Base-by-base conservation (phyloP, 345 rosid species). In the Geranium brycei region DNA sequence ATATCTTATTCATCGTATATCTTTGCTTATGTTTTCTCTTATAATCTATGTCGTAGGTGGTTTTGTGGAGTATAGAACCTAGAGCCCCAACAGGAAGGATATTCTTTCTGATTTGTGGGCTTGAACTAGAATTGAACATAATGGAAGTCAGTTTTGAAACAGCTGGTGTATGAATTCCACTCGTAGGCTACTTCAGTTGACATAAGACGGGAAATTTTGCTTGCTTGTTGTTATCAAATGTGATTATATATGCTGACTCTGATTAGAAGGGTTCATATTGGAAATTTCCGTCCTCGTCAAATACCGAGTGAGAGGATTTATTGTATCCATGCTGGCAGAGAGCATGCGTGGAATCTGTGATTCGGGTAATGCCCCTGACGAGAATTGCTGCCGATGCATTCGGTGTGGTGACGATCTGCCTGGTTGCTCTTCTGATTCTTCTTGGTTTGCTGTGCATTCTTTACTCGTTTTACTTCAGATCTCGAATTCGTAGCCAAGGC, bases 361-460 rank as follows among this genome's bases (percentile, higher is more conserved):
- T 81, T 83, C 76, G 96, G 97, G 97, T 93, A 81, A 93, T 93
- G 99, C 97, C 96, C 97, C 97, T 79, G 95, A 85, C 82, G 76
- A 84, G 86, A 81, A 66, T 78, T 77, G 79, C 81, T 85, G 81
- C 99, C 92, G 96, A 91, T 82, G 95, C 89, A 74, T 83, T 93
- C 84, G 99, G 97, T 83, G 91, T 84, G 86, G 85, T 80, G 78
- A 93, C 99, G 51, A 85, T 93, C 71, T 87, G 89, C 77, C 89
- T 93, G 62, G 95, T 91, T 62, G 82, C 84, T 62, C 73, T 90
- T 68, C 78, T 90, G 70, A 77, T 80, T 65, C 78, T 93, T 68
- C 80, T 86, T 3, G 91, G 97, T 65, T 64, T 91, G 70, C 75
- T 85, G 68, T 93, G 99, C 82, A 87, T 87, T 68, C 82, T 75